Evolutionary conservation across 495 filamentous ascomycete species (phyloP).

Genomic region (Tuber brumale): DNA sequence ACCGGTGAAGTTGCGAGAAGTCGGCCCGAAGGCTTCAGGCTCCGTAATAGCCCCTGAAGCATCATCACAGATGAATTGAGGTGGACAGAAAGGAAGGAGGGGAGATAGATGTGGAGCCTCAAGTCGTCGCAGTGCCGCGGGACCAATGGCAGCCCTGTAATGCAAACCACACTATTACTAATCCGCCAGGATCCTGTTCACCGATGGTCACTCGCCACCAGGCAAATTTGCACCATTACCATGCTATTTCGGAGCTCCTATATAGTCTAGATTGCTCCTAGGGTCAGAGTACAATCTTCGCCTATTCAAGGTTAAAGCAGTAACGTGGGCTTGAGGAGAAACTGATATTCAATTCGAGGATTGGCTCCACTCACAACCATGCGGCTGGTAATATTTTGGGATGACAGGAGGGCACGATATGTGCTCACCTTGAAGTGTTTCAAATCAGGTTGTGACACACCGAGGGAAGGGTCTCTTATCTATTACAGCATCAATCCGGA

Average conservation of each 20-base stretch:
- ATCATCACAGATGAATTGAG: conserved; percentile 32
- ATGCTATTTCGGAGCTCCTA: background rate
- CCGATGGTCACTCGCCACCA: conserved; percentile 16
- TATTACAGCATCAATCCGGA: background rate
- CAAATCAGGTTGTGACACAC: background rate
- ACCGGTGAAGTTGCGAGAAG: conserved; percentile 25
- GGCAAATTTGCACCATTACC: background rate
- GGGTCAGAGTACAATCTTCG: background rate
- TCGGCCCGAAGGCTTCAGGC: conserved; percentile 34
- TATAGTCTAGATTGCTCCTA: background rate
- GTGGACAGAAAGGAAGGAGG: conserved; percentile 1
- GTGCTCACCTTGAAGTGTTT: background rate
- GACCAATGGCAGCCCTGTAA: conserved; percentile 23
- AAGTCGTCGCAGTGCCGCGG: conserved; percentile 7
- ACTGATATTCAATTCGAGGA: background rate
- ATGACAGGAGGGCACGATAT: background rate
- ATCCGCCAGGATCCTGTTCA: conserved; percentile 6
- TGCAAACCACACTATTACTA: conserved; percentile 35
- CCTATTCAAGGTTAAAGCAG: background rate
- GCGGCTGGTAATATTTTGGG: background rate
- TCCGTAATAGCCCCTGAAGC: conserved; percentile 37
- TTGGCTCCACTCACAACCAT: too few relatives aligned
- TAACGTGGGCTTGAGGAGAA: background rate
- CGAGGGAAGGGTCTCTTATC: background rate
- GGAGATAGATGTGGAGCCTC: conserved; percentile 13